Evolutionary conservation across 345 rosid genomes (phyloP).

Genomic region (Eucalyptus pauciflora): DNA sequence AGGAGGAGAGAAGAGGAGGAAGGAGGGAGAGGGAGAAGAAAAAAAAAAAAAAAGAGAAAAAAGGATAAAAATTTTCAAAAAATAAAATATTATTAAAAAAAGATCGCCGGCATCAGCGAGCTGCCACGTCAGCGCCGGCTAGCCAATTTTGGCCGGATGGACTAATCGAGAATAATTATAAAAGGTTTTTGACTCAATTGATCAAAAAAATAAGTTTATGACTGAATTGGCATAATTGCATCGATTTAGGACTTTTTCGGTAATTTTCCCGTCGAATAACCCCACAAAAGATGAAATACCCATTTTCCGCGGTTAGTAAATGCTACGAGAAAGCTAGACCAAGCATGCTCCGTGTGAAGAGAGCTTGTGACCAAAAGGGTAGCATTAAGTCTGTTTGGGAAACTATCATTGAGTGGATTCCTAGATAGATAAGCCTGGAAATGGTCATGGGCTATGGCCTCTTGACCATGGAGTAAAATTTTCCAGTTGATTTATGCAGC

Average conservation of each 20-base stretch:
- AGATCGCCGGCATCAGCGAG: fast-evolving
- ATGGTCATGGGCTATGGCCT: not conserved
- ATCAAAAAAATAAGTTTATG: too few species aligned
- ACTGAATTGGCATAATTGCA: too few species aligned
- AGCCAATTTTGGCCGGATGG: too few species aligned
- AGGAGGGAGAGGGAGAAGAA: too few species aligned
- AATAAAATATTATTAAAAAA: too few species aligned
- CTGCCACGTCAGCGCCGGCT: fast-evolving
- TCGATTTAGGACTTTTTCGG: fast-evolving
- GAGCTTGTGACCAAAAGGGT: not conserved
- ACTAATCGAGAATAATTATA: too few species aligned
- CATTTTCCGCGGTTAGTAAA: not conserved
- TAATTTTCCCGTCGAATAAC: too few species aligned
- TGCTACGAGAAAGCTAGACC: not conserved
- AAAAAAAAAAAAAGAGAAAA: too few species aligned
- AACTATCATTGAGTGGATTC: not conserved
- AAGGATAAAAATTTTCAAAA: too few species aligned
- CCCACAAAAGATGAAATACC: not conserved
- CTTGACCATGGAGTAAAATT: not conserved
- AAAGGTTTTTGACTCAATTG: too few species aligned
- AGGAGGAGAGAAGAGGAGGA: too few species aligned
- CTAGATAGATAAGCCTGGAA: not conserved
- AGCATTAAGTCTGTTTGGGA: not conserved
- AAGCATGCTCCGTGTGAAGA: not conserved
- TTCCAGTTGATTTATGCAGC: not conserved